Evolutionary conservation across 768 basidiomycete species (phyloP), one percentile per base, ranked within the genome.

Genomic region (Gymnopilus dilepis): DNA sequence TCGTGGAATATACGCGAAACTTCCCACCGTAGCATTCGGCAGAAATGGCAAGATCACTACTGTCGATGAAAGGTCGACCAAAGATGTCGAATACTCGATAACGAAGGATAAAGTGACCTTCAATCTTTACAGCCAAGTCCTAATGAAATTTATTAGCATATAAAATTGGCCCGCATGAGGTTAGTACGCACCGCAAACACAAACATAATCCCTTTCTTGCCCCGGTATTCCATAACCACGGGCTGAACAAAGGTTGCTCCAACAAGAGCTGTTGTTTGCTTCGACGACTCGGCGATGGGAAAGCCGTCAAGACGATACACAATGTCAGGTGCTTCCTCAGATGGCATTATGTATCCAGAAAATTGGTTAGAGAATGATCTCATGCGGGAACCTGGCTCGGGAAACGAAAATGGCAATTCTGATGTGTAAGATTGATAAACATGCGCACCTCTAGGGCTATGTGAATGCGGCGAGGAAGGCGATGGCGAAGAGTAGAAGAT

Each of bases 91-190:
- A 88, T 58, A 82, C 79, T 3, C 89, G 79, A 67, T 90, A 90
- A 41, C 88, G 82, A 24, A 90, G 76, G 38, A 86, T 79, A 67
- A 90, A 91, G 15, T 77, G 79, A 22, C 89, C 89, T 67, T 90
- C 88, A 21, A 79, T 80, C 65, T 85, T 86, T 5, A 91, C 88
- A 0, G 89, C 86, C n/a, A 91, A 76, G 67, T 91, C 89, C 89
- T 91, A 64, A 19, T n/a, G n/a, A n/a, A n/a, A n/a, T n/a, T n/a
- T n/a, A n/a, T n/a, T n/a, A n/a, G n/a, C n/a, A n/a, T n/a, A n/a
- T n/a, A n/a, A n/a, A n/a, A n/a, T n/a, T n/a, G n/a, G n/a, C n/a
- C n/a, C n/a, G n/a, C n/a, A n/a, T 13, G 53, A 61, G 67, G 38
- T 79, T 5, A 81, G 59, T 45, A 89, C 67, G 21, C 48, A 66